phyloP scores from a whole-genome alignment of 306 rosid genomes.

The Cicer pinnatifidum region DNA sequence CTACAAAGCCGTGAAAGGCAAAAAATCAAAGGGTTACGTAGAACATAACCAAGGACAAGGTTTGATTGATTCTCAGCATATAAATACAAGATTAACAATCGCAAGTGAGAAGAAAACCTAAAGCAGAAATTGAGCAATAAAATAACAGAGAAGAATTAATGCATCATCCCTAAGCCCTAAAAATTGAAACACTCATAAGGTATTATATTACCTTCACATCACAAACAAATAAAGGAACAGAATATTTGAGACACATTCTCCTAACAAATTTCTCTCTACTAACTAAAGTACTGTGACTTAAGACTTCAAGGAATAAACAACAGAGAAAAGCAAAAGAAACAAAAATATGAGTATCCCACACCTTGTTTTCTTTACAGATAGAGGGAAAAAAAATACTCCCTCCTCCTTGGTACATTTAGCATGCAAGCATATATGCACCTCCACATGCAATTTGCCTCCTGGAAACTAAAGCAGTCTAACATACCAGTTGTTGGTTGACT shows the following conservation, averaged over 20 bases:
- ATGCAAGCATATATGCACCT: neutral
- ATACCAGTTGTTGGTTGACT: slow-evolving; percentile 6
- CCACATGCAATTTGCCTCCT: slow-evolving; percentile 9
- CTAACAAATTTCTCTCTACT: slow-evolving; percentile 13
- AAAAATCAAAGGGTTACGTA: slow-evolving; percentile 30
- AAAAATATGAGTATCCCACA: slow-evolving; percentile 13
- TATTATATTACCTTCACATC: slow-evolving; percentile 13
- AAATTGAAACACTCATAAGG: slow-evolving; percentile 26
- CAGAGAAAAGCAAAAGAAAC: slow-evolving; percentile 21
- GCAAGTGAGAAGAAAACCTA: slow-evolving; percentile 15
- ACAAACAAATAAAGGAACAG: slow-evolving; percentile 21
- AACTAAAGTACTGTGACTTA: slow-evolving; percentile 14
- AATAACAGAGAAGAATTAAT: slow-evolving; percentile 24
- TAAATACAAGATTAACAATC: slow-evolving; percentile 37
- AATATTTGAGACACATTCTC: slow-evolving; percentile 23
- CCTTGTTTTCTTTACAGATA: slow-evolving; percentile 10
- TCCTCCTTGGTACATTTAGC: neutral
- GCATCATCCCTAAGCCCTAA: slow-evolving; percentile 25
- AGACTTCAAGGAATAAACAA: slow-evolving; percentile 32
- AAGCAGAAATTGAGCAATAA: slow-evolving; percentile 30
- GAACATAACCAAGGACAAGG: slow-evolving; percentile 1
- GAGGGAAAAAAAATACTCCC: neutral
- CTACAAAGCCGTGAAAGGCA: neutral
- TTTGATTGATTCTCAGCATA: slow-evolving; percentile 33
- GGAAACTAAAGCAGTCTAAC: slow-evolving; percentile 30